A percentile compares a stretch with the other conserved stretches of the same genome.
phyloP scores from a whole-genome alignment of 148 eudicot genomes.

The Rhododendron henanense region DNA sequence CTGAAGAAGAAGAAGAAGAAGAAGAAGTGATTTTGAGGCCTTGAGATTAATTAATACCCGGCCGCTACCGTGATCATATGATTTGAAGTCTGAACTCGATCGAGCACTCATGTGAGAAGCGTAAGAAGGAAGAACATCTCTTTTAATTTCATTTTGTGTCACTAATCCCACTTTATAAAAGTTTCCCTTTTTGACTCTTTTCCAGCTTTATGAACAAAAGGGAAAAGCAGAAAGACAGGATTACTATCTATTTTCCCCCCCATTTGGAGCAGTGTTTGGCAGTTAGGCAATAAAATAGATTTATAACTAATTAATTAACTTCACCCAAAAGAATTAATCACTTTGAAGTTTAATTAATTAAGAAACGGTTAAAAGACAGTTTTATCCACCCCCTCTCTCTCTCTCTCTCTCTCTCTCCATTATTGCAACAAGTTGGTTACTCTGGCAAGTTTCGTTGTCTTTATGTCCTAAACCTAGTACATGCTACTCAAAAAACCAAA shows the following conservation, averaged over 20 bases:
- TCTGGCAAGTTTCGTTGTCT: background rate
- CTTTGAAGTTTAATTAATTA: background rate
- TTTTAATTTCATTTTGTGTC: background rate
- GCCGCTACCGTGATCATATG: no score
- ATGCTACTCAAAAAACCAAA: background rate
- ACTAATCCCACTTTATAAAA: conserved; percentile 1
- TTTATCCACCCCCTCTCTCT: background rate
- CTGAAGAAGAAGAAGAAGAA: background rate
- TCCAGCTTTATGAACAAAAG: background rate
- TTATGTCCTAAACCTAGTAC: background rate
- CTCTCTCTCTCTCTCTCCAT: background rate
- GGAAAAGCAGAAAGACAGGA: background rate
- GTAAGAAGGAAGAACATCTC: background rate
- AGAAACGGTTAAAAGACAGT: background rate
- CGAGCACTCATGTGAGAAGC: background rate
- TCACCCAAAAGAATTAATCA: background rate
- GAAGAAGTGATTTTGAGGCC: background rate
- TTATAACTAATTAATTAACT: background rate
- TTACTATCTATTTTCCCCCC: background rate
- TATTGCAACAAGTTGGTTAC: background rate
- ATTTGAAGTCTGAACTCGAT: background rate
- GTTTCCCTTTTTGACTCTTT: background rate
- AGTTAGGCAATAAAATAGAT: background rate
- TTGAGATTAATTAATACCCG: no score
- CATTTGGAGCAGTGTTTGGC: background rate